These are phyloP conservation scores for Trypanosoma lewisi DNA, from an alignment of 208 protist species.

Conservation along the genomic window DNA sequence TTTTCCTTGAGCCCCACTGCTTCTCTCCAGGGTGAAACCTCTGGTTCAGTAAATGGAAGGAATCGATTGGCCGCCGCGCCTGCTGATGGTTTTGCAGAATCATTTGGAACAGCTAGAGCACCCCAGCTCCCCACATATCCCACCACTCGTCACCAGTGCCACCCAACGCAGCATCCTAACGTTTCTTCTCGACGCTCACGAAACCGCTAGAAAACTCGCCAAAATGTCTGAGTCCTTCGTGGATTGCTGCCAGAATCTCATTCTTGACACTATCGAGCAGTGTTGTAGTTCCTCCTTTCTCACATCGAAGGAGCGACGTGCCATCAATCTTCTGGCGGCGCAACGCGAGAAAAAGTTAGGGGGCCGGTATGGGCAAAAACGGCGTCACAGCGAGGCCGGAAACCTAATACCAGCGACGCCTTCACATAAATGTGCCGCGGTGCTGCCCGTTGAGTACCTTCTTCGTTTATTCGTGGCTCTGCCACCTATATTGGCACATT, in stretches of 20 bases:
- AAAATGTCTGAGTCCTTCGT: slow-evolving; percentile 31
- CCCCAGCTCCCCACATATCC: slow-evolving; percentile 39
- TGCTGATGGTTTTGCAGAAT: slow-evolving; percentile 36
- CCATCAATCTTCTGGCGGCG: slow-evolving; percentile 31
- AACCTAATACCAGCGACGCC: slow-evolving; percentile 13
- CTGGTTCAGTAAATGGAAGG: background rate
- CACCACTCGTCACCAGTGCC: slow-evolving; percentile 30
- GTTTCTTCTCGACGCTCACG: slow-evolving; percentile 49
- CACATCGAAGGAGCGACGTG: slow-evolving; percentile 41
- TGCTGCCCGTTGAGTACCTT: slow-evolving; percentile 79
- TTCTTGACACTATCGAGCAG: slow-evolving; percentile 74
- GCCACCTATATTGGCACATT: slow-evolving; percentile 74
- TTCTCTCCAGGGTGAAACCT: background rate
- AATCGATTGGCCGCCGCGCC: slow-evolving; percentile 55
- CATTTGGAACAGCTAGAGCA: slow-evolving; percentile 71
- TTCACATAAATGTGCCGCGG: slow-evolving; percentile 40
- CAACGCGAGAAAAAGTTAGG: slow-evolving; percentile 28
- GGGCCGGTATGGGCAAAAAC: slow-evolving; percentile 16
- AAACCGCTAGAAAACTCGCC: slow-evolving; percentile 11
- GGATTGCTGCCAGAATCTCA: slow-evolving; percentile 50
- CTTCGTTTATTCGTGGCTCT: slow-evolving; percentile 73
- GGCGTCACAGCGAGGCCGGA: slow-evolving; percentile 7
- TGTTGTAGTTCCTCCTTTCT: slow-evolving; percentile 69
- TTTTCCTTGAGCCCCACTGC: background rate
- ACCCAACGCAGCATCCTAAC: slow-evolving; percentile 37